Percentiles rank a stretch among this genome's conserved stretches.
Evolutionary conservation across 2,329 filamentous ascomycete species (phyloP).

Genomic region (Emmonsiellopsis sp.): DNA sequence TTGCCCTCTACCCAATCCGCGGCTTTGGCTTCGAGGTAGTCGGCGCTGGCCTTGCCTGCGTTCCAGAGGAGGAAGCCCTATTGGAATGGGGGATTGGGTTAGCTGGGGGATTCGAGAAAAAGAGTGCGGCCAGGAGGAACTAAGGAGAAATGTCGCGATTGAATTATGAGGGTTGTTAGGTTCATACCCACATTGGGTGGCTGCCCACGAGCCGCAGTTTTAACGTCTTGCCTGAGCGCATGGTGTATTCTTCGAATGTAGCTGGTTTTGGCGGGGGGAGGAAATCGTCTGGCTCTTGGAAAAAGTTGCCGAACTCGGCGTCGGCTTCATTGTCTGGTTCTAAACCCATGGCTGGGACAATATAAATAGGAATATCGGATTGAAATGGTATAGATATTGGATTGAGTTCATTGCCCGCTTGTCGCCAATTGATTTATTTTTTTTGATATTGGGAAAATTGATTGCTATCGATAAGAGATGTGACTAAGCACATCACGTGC

Average conservation of each 20-base stretch:
- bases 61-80: constrained; percentile 87
- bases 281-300: constrained; percentile 72
- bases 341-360: background rate
- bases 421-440: background rate
- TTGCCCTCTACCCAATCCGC: constrained; percentile 51
- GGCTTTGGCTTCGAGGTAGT: constrained; percentile 66
- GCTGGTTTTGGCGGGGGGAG: constrained; percentile 69
- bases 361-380: background rate
- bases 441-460: background rate
- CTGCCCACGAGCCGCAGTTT: constrained; percentile 73
- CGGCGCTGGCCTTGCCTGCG: constrained; percentile 66
- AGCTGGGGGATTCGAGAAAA: background rate
- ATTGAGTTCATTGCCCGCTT: background rate
- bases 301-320: constrained; percentile 47
- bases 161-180: background rate
- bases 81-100: constrained; percentile 3
- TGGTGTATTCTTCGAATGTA: constrained; percentile 62
- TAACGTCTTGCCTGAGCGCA: constrained; percentile 57
- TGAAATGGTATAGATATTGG: background rate
- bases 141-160: background rate
- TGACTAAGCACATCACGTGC: background rate
- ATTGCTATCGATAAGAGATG: background rate
- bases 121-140: too few species aligned
- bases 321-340: constrained; percentile 16
- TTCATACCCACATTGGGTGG: constrained; percentile 69